A percentile compares a stretch with the other conserved stretches of the same genome.
phyloP scores from a whole-genome alignment of 306 rosid species.

The Ziziphus jujuba region DNA sequence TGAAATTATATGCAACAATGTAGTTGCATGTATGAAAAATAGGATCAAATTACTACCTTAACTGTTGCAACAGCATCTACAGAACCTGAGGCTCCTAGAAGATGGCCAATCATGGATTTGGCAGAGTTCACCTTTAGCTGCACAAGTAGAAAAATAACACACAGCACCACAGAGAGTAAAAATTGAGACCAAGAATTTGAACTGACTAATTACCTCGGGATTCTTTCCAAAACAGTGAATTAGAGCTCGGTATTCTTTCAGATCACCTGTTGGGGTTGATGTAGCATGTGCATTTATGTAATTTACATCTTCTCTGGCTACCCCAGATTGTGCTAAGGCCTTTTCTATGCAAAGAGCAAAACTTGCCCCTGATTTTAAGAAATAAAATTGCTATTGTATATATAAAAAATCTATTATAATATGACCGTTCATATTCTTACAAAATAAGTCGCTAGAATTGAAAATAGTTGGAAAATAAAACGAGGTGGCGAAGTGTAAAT shows the following conservation, averaged over 20 bases:
- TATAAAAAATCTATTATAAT: background rate
- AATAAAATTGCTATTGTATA: background rate
- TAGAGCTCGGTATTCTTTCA: slow-evolving; percentile 66
- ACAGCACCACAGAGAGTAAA: background rate
- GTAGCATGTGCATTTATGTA: slow-evolving; percentile 80
- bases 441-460: background rate
- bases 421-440: no score
- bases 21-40: background rate
- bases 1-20: no score
- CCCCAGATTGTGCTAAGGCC: slow-evolving; percentile 65
- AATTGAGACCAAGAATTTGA: background rate
- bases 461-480: background rate
- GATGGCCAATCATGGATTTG: slow-evolving; percentile 82
- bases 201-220: slow-evolving; percentile 40
- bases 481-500: background rate
- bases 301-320: slow-evolving; percentile 69
- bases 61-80: slow-evolving; percentile 82
- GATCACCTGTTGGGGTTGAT: slow-evolving; percentile 69
- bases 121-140: slow-evolving; percentile 71
- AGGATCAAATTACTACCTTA: slow-evolving; percentile 40
- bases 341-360: slow-evolving; percentile 73
- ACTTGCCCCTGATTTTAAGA: slow-evolving; percentile 52
- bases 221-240: slow-evolving; percentile 61
- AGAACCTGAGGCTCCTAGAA: slow-evolving; percentile 80
- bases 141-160: background rate